Conservation (phyloP, 768 basidiomycete species). For the Phylloporus arenicola region DNA sequence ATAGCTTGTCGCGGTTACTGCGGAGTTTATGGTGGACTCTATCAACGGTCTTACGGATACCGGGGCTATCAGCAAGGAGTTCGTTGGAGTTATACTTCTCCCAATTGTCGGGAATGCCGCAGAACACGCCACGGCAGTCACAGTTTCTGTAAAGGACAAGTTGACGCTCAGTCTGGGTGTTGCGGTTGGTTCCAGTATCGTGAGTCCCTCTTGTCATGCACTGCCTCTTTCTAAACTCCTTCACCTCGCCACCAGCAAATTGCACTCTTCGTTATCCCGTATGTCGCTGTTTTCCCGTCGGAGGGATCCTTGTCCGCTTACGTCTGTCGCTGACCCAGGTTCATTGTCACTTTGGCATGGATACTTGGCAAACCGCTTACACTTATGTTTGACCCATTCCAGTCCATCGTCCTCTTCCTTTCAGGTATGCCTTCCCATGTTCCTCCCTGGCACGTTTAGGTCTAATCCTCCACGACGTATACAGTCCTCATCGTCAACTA, state of each 20-base stretch:
- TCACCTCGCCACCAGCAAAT: slow-evolving; percentile 50
- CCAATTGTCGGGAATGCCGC: slow-evolving; percentile 92
- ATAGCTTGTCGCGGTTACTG: slow-evolving; percentile 52
- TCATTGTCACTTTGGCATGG: slow-evolving; percentile 79
- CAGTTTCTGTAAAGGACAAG: slow-evolving; percentile 87
- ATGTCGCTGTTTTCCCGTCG: slow-evolving; percentile 15
- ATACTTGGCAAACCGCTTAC: slow-evolving; percentile 71
- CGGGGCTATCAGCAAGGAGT: slow-evolving; percentile 64
- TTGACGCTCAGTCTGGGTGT: slow-evolving; percentile 82
- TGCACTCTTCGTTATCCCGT: slow-evolving; percentile 64
- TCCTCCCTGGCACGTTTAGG: neutral
- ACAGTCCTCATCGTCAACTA: slow-evolving; percentile 80
- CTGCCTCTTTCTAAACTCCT: neutral
- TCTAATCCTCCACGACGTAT: neutral
- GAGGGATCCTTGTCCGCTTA: slow-evolving; percentile 7
- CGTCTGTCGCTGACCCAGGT: slow-evolving; percentile 33
- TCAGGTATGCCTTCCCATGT: slow-evolving; percentile 16
- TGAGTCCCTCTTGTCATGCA: slow-evolving; percentile 32
- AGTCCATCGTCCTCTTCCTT: slow-evolving; percentile 41
- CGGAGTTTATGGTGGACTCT: slow-evolving; percentile 70
- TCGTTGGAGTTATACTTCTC: slow-evolving; percentile 81
- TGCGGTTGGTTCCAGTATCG: slow-evolving; percentile 82
- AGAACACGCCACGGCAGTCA: slow-evolving; percentile 89
- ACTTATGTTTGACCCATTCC: slow-evolving; percentile 82
- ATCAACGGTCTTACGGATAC: slow-evolving; percentile 64